These are phyloP conservation scores for Arthrobotrys entomopaga DNA, from an alignment of 2,329 filamentous ascomycete genomes.

Conservation along the genomic window DNA sequence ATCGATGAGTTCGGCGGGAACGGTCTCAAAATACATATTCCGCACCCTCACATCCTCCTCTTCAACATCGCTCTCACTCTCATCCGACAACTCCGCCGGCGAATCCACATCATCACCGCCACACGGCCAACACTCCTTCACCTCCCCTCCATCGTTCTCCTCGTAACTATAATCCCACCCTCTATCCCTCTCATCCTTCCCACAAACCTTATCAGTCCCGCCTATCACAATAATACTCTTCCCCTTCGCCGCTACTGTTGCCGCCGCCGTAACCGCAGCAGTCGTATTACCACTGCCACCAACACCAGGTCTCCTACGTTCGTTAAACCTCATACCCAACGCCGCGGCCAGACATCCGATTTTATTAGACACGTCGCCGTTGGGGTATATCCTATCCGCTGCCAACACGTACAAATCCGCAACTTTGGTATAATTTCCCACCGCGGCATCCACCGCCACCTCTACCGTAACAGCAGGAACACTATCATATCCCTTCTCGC, in stretches of 20 bases:
- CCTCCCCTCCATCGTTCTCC: constrained; percentile 46
- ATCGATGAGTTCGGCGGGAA: constrained; percentile 47
- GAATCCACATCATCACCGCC: constrained; percentile 34
- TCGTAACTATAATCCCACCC: constrained; percentile 55
- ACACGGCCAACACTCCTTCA: constrained; percentile 44
- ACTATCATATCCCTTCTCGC: not conserved
- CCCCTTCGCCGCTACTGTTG: constrained; percentile 1
- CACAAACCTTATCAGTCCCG: constrained; percentile 48
- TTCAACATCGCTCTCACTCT: not conserved
- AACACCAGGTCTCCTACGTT: constrained; percentile 13
- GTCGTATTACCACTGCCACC: too few species aligned
- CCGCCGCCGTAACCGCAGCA: not conserved
- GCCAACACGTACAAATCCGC: constrained; percentile 51
- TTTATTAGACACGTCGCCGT: constrained; percentile 52
- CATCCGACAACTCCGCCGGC: constrained; percentile 15
- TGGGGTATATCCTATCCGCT: constrained; percentile 54
- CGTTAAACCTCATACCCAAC: constrained; percentile 46
- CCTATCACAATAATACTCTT: constrained; percentile 52
- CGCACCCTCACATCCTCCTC: constrained; percentile 43
- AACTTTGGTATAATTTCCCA: constrained; percentile 50
- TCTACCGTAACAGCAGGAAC: constrained; percentile 42
- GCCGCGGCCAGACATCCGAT: constrained; percentile 47
- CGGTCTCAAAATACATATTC: constrained; percentile 55
- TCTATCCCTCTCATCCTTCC: constrained; percentile 46
- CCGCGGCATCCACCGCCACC: constrained; percentile 53